phyloP scores from a whole-genome alignment of 176 grass and related monocot genomes.

The Phragmites australis region DNA sequence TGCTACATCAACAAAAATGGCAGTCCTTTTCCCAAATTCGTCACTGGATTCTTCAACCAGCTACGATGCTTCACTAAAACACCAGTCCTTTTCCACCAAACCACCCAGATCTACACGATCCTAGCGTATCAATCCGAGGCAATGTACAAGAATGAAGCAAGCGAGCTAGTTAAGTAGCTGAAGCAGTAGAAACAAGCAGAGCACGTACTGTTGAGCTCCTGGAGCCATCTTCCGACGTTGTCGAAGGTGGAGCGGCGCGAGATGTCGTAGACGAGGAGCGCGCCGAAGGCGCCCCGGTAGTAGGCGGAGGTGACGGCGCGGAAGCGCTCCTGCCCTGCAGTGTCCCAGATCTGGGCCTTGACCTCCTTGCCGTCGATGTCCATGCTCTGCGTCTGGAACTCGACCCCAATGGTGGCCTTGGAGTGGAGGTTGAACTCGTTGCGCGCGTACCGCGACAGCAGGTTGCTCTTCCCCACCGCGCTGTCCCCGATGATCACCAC shows the following conservation, averaged over 20 bases:
- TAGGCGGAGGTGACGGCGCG: constrained; percentile 68
- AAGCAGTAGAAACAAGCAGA: not conserved
- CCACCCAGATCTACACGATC: constrained; percentile 35
- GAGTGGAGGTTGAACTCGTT: constrained; percentile 75
- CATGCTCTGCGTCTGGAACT: constrained; percentile 74
- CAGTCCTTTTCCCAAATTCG: not conserved
- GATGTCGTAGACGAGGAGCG: constrained; percentile 76
- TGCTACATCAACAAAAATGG: not conserved
- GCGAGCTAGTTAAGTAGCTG: not conserved
- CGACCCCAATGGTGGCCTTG: constrained; percentile 75
- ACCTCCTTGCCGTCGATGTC: constrained; percentile 80
- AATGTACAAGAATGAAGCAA: not conserved
- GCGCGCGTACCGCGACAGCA: constrained; percentile 61
- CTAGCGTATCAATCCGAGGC: not conserved
- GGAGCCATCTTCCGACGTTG: constrained; percentile 55
- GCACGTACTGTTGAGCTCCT: constrained; percentile 61
- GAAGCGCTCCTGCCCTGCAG: constrained; percentile 85
- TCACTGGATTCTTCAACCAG: not conserved
- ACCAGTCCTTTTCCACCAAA: not conserved
- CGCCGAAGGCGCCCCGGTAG: constrained; percentile 64
- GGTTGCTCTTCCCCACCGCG: constrained; percentile 67
- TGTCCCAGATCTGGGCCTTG: constrained; percentile 99
- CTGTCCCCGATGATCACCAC: constrained; percentile 74
- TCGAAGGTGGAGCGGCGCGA: constrained; percentile 60
- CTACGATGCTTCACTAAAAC: not conserved